These are phyloP conservation scores for Scedosporium minutisporum DNA, from an alignment of 2,329 filamentous ascomycete genomes.

Conservation along the genomic window DNA sequence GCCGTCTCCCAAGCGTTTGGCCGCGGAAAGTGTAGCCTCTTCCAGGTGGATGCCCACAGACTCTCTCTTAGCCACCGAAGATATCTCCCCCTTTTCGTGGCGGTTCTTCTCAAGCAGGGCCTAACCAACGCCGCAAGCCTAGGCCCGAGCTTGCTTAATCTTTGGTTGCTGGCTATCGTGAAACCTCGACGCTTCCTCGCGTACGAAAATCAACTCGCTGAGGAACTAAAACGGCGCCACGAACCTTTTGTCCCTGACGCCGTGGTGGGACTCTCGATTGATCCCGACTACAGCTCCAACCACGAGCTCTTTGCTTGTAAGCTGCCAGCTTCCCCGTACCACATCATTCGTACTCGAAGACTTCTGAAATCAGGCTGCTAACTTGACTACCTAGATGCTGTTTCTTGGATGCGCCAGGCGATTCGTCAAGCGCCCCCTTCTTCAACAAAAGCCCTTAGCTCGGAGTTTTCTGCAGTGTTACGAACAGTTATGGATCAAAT, in stretches of 20 bases:
- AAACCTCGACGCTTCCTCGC: conserved; percentile 36
- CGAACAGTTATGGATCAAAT: conserved; percentile 43
- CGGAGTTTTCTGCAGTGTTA: conserved; percentile 33
- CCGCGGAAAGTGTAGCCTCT: conserved; percentile 36
- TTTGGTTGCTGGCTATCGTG: conserved; percentile 44
- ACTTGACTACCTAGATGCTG: conserved; percentile 17
- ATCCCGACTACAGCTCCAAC: conserved; percentile 39
- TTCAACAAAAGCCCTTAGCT: conserved; percentile 24
- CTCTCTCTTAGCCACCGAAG: conserved; percentile 31
- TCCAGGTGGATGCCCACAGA: conserved; percentile 30
- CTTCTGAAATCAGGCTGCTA: neutral
- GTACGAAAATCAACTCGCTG: conserved; percentile 41
- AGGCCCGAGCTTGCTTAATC: conserved; percentile 33
- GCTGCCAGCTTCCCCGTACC: conserved; percentile 7
- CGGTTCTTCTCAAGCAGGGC: conserved; percentile 35
- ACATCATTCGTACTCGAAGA: neutral
- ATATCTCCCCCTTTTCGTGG: conserved; percentile 41
- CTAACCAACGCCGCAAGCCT: conserved; percentile 37
- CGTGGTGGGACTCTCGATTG: conserved; percentile 23
- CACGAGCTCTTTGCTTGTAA: conserved; percentile 38
- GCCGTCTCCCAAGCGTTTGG: conserved; percentile 36
- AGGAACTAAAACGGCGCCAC: conserved; percentile 30
- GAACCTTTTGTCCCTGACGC: conserved; percentile 33
- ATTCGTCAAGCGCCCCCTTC: conserved; percentile 28
- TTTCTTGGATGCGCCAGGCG: conserved; percentile 40